Conservation (phyloP, 2,329 filamentous ascomycete genomes). For the Aureobasidium vineae region DNA sequence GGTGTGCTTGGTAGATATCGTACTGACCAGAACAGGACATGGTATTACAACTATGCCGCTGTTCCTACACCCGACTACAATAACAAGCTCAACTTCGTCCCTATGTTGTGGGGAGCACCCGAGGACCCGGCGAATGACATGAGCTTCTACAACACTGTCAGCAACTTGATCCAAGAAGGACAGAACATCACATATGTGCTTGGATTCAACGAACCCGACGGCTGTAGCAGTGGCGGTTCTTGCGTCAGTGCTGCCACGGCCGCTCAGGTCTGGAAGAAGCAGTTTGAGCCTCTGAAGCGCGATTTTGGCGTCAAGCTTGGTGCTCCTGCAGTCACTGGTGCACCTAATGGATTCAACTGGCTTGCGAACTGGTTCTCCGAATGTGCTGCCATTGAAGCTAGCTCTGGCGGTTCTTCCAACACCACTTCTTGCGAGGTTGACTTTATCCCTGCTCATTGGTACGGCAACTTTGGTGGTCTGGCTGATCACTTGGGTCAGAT, state of each 20-base stretch:
- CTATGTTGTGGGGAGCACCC: constrained; percentile 72
- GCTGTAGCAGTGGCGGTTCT: constrained; percentile 59
- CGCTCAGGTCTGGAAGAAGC: constrained; percentile 66
- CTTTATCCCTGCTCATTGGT: constrained; percentile 55
- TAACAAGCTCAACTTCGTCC: constrained; percentile 67
- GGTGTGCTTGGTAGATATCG: background rate
- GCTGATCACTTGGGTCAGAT: constrained; percentile 65
- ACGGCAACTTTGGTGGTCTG: constrained; percentile 66
- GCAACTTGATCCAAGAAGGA: constrained; percentile 51
- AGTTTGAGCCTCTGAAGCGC: constrained; percentile 66
- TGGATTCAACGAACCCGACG: constrained; percentile 79
- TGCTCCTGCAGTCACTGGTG: constrained; percentile 67
- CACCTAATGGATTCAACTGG: constrained; percentile 62
- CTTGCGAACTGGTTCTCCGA: constrained; percentile 63
- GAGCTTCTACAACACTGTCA: constrained; percentile 61
- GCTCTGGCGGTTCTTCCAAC: constrained; percentile 21
- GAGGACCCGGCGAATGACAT: constrained; percentile 47
- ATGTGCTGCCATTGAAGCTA: constrained; percentile 42
- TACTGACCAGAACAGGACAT: constrained; percentile 47
- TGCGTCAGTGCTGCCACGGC: constrained; percentile 59
- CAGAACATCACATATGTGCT: constrained; percentile 66
- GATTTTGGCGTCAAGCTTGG: constrained; percentile 64
- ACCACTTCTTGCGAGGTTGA: constrained; percentile 48
- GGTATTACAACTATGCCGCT: constrained; percentile 80
- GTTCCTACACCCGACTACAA: constrained; percentile 47